Evolutionary conservation across 108 stramenopile species (phyloP).

Genomic region (Skeletonema tropicum): DNA sequence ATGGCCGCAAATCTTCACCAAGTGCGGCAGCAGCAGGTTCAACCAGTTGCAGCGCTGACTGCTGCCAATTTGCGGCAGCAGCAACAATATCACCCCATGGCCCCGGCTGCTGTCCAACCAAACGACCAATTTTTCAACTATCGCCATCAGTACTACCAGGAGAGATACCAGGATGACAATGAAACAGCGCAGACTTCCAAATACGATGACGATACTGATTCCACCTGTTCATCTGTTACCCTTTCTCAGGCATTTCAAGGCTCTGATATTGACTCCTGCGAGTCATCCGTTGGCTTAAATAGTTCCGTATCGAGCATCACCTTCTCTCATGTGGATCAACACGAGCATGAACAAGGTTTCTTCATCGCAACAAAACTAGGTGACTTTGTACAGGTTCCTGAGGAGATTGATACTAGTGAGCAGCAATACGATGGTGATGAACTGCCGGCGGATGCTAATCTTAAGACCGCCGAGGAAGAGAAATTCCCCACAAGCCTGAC

Average conservation of each 20-base stretch:
- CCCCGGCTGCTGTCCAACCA: conserved; percentile 4
- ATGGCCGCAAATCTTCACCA: not conserved
- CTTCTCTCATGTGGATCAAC: conserved; percentile 34
- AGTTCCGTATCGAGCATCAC: conserved; percentile 45
- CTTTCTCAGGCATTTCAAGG: conserved; percentile 44
- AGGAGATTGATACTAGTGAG: conserved; percentile 9
- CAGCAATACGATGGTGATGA: not conserved
- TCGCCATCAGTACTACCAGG: conserved; percentile 41
- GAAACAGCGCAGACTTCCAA: not conserved
- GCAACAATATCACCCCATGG: not conserved
- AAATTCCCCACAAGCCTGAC: not conserved
- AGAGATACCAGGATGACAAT: conserved; percentile 39
- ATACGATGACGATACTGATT: conserved; percentile 23
- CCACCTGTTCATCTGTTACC: conserved; percentile 48
- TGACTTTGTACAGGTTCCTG: conserved; percentile 30
- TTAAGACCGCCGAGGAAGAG: not conserved
- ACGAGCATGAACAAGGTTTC: conserved; percentile 43
- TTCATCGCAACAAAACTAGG: conserved; percentile 41
- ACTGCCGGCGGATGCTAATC: not conserved
- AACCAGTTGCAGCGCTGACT: not conserved
- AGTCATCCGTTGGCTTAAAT: conserved; percentile 18
- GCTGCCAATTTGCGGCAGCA: not conserved
- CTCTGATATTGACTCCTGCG: conserved; percentile 18
- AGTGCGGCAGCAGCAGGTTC: not conserved
- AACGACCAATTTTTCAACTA: conserved; percentile 26